These are phyloP conservation scores for Sporothrix dimorphospora DNA, from an alignment of 2,329 filamentous ascomycete species.

Conservation along the genomic window DNA sequence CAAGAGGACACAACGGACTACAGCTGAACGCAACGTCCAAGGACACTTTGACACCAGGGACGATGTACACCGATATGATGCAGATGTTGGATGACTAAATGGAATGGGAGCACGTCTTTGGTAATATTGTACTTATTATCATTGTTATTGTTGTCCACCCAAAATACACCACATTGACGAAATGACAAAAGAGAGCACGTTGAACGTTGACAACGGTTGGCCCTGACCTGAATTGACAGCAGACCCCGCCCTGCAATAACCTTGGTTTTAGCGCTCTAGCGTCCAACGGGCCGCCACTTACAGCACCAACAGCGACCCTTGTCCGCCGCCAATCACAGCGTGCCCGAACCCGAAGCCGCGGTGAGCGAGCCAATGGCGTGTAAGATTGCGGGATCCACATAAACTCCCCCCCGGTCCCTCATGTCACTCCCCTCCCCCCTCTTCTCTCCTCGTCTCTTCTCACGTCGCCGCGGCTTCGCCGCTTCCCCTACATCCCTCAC, in stretches of 20 bases:
- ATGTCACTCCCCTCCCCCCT: background rate
- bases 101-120: background rate
- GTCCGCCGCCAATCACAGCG: background rate
- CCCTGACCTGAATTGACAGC: background rate
- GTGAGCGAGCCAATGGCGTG: background rate
- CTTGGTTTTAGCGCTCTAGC: background rate
- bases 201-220: background rate
- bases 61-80: background rate
- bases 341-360: background rate
- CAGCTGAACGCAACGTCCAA: background rate
- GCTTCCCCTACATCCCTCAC: background rate
- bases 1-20: background rate
- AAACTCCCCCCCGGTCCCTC: background rate
- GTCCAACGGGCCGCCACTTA: background rate
- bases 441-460: background rate
- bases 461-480: background rate
- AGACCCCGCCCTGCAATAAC: background rate
- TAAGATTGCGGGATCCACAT: background rate
- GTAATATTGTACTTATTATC: no score
- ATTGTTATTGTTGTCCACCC: no score
- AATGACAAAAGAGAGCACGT: background rate
- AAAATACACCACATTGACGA: background rate
- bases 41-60: background rate
- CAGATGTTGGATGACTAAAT: background rate
- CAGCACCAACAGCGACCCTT: background rate